Base-by-base conservation (phyloP, 805 yeast species). In the Blastobotrys muscicola region DNA sequence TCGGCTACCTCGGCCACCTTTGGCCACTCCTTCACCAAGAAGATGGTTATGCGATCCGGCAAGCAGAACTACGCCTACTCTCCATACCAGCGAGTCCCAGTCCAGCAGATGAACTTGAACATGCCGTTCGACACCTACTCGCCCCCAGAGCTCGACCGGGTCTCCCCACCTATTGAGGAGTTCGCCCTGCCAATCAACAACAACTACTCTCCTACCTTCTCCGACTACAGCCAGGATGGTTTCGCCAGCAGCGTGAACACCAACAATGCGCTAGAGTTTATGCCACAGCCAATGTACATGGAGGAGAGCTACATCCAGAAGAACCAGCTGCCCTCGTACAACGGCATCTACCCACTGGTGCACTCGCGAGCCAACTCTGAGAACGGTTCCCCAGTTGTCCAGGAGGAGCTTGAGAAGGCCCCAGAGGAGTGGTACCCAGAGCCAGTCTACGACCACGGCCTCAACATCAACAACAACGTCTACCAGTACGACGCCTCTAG, bases 361-460 rank as follows among this genome's bases (percentile, higher is more conserved):
- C 54, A 50, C 39, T 50, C 54, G 15, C 37, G 49, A 12, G 50
- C 50, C 36, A 50, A 46, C 36, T 37, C 45, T 29, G 52, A 49
- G 12, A 45, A 33, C 15, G 51, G 49, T 10, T 35, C 43, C 29
- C 39, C 50, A 14, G 34, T 14, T n/a, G 14, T 10, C 8, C 14
- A 12, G 12, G 34, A 32, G 15, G 34, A 32, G 12, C 14, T 14
- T 14, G 14, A 12, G n/a, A 35, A 20, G 26, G 26, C 26, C 26
- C 26, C 26, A 20, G 26, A 20, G 26, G 26, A 20, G 26, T 20
- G 26, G 26, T 20, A 20, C 26, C 26, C 26, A 20, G 26, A 20
- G 26, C 26, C 26, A 20, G 13, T 12, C 15, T 33, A 35, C 35
- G 3, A 37, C 39, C 32, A 35, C 41, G 13, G 16, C 33, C 30